Evolutionary conservation across 345 rosid species (phyloP), one percentile per base, ranked within the genome.

Genomic region (Aquilaria yunnanensis): DNA sequence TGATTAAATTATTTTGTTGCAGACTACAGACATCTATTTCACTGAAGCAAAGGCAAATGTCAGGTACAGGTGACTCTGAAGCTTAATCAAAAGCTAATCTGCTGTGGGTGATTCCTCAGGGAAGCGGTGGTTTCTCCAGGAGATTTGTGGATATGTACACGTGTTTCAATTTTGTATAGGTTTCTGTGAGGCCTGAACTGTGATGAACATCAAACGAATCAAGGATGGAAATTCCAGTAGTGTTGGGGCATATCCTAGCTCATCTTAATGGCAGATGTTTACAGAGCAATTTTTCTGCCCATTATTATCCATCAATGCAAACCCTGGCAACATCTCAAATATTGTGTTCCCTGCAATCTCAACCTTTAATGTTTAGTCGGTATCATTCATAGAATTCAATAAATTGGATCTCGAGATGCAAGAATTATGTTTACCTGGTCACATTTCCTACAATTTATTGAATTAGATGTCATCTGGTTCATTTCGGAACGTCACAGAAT

Each of bases 141-240:
- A 13, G 33, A 14, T 14, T 58, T 14, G 13, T 29, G 14, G 61
- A 41, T 52, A 30, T 51, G 12, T 62, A 31, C 4, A 59, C 48
- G 30, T 41, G 66, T 61, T 50, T 61, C 37, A 54, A 41, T 69
- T 54, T 51, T 72, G 74, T 72, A 52, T 51, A 65, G 65, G 55
- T 34, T 54, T 68, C n/a, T 16, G 31, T 43, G 34, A 67, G 51
- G 54, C 45, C 51, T 59, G 69, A 52, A 50, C 59, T 51, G 61
- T 49, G 32, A 37, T 7, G 43, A 7, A 37, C 51, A 61, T 67
- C 54, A 63, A 60, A 12, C 32, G 63, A 46, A 53, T 33, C 31
- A 14, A 54, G 54, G 64, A 49, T 33, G 9, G 10, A 31, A 16
- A 12, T 4, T 2, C 64, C 12, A 32, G 37, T 46, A 43, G 23